Conservation (phyloP, 176 grass and related monocot species). For the Calamus simplicifolius region DNA sequence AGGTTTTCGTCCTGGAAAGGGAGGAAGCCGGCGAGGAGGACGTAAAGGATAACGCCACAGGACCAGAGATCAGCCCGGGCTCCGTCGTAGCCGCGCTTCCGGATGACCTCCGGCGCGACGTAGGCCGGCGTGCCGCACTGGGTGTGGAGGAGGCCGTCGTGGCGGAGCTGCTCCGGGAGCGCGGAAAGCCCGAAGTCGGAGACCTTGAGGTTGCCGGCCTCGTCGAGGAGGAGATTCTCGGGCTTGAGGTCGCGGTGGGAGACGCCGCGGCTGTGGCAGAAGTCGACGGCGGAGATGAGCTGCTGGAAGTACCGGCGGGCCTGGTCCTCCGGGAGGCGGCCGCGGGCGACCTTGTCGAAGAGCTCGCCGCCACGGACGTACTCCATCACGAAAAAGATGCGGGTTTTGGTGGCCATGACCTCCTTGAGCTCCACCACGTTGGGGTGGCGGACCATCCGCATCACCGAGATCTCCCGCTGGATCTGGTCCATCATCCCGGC, state of each 20-base stretch:
- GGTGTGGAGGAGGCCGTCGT: constrained; percentile 87
- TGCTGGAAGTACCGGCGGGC: constrained; percentile 80
- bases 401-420: constrained; percentile 74
- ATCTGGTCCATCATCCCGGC: constrained; percentile 86
- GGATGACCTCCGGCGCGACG: constrained; percentile 87
- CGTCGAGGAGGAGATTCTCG: constrained; percentile 90
- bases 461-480: constrained; percentile 82
- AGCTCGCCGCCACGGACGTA: constrained; percentile 72
- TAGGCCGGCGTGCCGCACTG: constrained; percentile 98
- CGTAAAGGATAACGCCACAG: constrained; percentile 91
- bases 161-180: constrained; percentile 75
- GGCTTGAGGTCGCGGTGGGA: constrained; percentile 97
- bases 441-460: constrained; percentile 79
- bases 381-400: constrained; percentile 93
- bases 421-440: constrained; percentile 70
- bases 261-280: constrained; percentile 87
- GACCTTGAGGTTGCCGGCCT: constrained; percentile 51
- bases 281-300: constrained; percentile 73
- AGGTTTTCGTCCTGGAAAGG: constrained; percentile 78
- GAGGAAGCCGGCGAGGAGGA: constrained; percentile 74
- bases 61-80: constrained; percentile 78
- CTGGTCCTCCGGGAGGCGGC: constrained; percentile 50
- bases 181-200: constrained; percentile 93
- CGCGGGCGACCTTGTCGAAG: constrained; percentile 49
- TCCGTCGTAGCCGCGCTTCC: constrained; percentile 76